Base-by-base conservation (phyloP, 805 yeast species). In the Pichia rugopelliculosa region DNA sequence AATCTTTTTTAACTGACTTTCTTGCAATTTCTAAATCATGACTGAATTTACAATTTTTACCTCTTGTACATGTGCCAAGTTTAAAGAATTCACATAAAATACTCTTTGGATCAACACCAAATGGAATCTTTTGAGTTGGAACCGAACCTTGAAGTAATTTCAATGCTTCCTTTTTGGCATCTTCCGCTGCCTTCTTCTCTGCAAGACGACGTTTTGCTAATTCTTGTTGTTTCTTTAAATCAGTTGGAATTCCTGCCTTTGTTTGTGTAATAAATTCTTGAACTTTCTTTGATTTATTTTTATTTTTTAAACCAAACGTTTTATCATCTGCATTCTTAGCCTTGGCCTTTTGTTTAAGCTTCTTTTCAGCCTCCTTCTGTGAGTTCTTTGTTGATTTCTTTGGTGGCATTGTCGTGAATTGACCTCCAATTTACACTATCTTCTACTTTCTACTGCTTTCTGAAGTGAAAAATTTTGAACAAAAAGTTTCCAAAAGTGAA, bases 91-190 rank as follows among this genome's bases (percentile, higher is more conserved):
- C 86, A 77, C 99, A 93, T 20, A 93, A 68, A 33, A 93, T 84
- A 1, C 96, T 80, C 69, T 93, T 91, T 46, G 99, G 99, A 69
- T 93, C 98, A 50, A 89, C 97, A 45, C 99, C 99, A 60, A 91
- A 89, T 38, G 96, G 96, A 27, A 91, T 87, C 62, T 87, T 88
- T 65, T 87, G 97, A 41, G 72, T 74, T 46, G 78, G 84, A 44
- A 87, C 72, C 4, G 79, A 72, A 0, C 79, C 69, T 27, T 81
- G 84, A 57, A 88, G 77, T 40, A 91, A 68, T 17, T 84, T 83
- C 13, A 87, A 83, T 6, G 96, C 95, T 60, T 91, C 97, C 41
- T 77, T 78, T 62, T 84, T 87, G 39, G 96, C 97, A 39, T 77
- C 82, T 54, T 91, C 99, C 1, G 89, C 85, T 12, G 96, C 93